Base-by-base conservation (phyloP, 2,329 filamentous ascomycete species). In the Fusarium sp. region DNA sequence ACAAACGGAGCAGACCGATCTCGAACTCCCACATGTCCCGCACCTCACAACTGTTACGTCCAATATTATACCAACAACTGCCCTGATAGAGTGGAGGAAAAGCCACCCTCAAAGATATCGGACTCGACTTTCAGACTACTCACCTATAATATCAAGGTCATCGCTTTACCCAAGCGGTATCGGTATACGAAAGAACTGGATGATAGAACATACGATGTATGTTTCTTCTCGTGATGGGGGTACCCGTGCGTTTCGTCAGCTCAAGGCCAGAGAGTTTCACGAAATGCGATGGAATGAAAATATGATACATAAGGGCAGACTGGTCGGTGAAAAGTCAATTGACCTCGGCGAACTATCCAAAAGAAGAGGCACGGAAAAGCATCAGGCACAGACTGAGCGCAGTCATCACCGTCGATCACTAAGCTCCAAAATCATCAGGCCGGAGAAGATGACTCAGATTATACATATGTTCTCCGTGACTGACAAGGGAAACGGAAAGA, bases 11-110 rank as follows among this genome's bases (percentile, higher is more conserved):
- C 53, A 85, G 83, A 75, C 78, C 18, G 82, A 85, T 51, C 79
- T 85, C 33, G 82, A 84, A 61, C 81, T 85, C 42, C 84, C 84
- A 47, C 84, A 86, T 62, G 79, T 85, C n/a, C 84, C 84, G 18
- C 84, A 85, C 71, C 83, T 85, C 73, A 85, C 81, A 12, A 85
- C 84, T 10, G 83, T 86, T 47, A 83, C 83, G 35, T 79, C 83
- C 8, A 79, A 79, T 8, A 83, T 86, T 62, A 78, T 80, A 26
- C 84, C 84, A 6, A 86, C 84, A 2, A 70, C 78, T 22, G 76
- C 55, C 30, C 79, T 86, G 7, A 65, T 78, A 14, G 72, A 73
- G 30, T 85, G 83, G 82, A 79, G 83, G 54, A 74, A 74, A 35
- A 73, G 78, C 18, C 82, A 85, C 48, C 65, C 81, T 31, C 76